Evolutionary conservation across 192 early-diverging fungal species (phyloP).

Genomic region (Funneliformis geosporum): DNA sequence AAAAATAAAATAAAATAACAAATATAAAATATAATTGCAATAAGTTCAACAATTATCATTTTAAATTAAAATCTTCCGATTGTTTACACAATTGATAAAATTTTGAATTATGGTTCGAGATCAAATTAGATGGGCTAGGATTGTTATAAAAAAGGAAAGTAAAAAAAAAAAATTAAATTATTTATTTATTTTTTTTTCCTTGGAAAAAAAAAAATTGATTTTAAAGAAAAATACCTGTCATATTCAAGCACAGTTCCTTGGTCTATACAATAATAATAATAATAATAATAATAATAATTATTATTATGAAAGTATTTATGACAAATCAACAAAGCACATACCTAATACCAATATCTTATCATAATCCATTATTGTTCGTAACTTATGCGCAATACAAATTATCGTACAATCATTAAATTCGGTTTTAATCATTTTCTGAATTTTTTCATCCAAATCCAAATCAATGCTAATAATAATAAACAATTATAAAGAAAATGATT

Average conservation of each 20-base stretch:
- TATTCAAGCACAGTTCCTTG: conserved; percentile 78
- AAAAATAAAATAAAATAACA: too few species aligned
- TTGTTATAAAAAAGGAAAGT: background rate
- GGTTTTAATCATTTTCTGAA: conserved; percentile 85
- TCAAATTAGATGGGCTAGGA: conserved; percentile 65
- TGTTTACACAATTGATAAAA: conserved; percentile 80
- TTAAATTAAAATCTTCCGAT: conserved; percentile 72
- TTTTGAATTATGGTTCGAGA: conserved; percentile 58
- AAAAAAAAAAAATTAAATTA: background rate
- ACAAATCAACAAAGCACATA: conserved; percentile 38
- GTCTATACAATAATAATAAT: conserved; percentile 40
- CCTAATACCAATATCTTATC: conserved; percentile 76
- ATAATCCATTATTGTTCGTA: conserved; percentile 84
- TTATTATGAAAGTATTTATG: conserved; percentile 47
- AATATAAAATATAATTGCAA: too few species aligned
- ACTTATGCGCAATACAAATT: conserved; percentile 88
- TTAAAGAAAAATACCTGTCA: conserved; percentile 48
- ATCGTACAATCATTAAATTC: conserved; percentile 78
- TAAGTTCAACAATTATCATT: too few species aligned
- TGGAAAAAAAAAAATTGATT: background rate
- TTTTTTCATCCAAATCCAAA: conserved; percentile 80
- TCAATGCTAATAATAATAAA: conserved; percentile 89
- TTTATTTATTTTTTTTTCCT: background rate
- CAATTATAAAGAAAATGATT: conserved; percentile 4
- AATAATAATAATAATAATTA: too few species aligned